A percentile compares a stretch with the other conserved stretches of the same genome.
phyloP scores from a whole-genome alignment of 2,329 filamentous ascomycete species.

The Talaromyces marneffei region DNA sequence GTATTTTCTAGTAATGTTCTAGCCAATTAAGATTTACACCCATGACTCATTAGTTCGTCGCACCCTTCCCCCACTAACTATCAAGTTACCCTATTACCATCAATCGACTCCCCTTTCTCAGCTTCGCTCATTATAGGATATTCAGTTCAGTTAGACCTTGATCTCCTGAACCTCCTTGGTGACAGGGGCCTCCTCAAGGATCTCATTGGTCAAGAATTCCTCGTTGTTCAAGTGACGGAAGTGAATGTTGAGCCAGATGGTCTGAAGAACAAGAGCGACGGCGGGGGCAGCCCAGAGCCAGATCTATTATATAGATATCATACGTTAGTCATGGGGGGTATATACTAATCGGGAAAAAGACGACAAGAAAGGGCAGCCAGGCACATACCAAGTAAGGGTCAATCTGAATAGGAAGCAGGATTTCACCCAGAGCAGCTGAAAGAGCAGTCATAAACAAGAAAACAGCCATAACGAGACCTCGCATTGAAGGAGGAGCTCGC shows the following conservation, averaged over 20 bases:
- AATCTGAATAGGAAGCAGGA: constrained; percentile 39
- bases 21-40: neutral
- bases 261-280: constrained; percentile 45
- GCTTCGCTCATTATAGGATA: too few relatives aligned
- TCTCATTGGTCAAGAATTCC: constrained; percentile 34
- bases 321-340: neutral
- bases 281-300: constrained; percentile 43
- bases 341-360: neutral
- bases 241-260: constrained; percentile 44
- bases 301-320: too few relatives aligned
- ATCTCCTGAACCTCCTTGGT: neutral
- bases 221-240: constrained; percentile 47
- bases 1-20: neutral
- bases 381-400: constrained; percentile 42
- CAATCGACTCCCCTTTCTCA: neutral
- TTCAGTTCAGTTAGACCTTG: neutral
- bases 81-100: neutral
- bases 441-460: constrained; percentile 55
- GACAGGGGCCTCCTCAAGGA: neutral
- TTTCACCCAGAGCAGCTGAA: constrained; percentile 43
- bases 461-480: constrained; percentile 15
- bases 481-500: constrained; percentile 73
- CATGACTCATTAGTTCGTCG: neutral
- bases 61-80: too few relatives aligned
- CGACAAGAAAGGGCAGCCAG: too few relatives aligned